These are phyloP conservation scores for Phaseolus lunatus DNA, from an alignment of 306 rosid species.

Conservation along the genomic window DNA sequence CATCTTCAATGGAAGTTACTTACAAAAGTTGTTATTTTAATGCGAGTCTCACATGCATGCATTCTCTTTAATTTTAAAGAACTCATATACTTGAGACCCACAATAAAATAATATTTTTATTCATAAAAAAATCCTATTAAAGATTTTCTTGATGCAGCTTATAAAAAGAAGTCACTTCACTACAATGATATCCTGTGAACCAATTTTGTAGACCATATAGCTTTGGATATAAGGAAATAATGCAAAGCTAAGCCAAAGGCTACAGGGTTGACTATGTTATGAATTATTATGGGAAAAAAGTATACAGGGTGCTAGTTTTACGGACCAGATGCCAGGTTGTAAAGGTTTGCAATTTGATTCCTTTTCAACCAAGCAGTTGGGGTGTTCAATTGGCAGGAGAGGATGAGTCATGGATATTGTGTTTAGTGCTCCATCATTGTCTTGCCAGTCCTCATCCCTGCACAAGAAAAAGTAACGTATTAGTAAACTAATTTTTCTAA, in stretches of 20 bases:
- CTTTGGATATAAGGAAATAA: conserved; percentile 29
- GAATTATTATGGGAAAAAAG: not conserved
- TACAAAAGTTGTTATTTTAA: too few species aligned
- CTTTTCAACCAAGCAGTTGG: conserved; percentile 65
- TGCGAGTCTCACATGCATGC: too few species aligned
- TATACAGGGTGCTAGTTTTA: not conserved
- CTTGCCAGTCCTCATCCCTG: conserved; percentile 99
- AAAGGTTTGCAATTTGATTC: conserved; percentile 86
- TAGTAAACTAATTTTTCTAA: too few species aligned
- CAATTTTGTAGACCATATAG: not conserved
- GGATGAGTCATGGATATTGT: conserved; percentile 97
- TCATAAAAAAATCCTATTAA: too few species aligned
- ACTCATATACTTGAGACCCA: too few species aligned
- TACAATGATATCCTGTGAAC: not conserved
- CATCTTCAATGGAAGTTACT: too few species aligned
- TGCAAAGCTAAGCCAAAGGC: conserved; percentile 32
- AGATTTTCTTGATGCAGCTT: not conserved
- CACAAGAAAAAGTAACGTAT: conserved; percentile 40
- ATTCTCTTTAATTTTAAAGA: too few species aligned
- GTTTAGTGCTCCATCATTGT: conserved; percentile 97
- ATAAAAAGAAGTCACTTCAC: conserved; percentile 9
- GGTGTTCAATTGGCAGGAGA: conserved; percentile 84
- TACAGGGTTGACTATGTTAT: conserved; percentile 5
- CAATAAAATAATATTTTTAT: too few species aligned
- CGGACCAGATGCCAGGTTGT: conserved; percentile 80